Evolutionary conservation across 1,284 basidiomycete species (phyloP).

Genomic region (Puccinia triticina): DNA sequence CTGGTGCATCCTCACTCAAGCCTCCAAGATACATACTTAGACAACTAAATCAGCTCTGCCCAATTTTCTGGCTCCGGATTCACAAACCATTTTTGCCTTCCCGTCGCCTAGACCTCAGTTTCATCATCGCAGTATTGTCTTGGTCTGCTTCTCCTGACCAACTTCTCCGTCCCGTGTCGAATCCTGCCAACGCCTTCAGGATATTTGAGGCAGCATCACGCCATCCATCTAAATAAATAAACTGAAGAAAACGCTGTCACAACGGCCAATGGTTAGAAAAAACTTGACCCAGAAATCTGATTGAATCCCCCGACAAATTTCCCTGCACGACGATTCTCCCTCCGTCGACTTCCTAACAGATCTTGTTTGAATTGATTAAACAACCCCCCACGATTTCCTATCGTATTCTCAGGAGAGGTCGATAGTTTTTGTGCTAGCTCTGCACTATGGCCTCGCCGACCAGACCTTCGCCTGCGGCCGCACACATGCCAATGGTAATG

Average conservation of each 20-base stretch:
- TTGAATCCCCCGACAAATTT: not conserved
- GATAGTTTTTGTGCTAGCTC: not conserved
- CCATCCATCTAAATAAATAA: not conserved
- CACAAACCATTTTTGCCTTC: not conserved
- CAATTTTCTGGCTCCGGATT: not conserved
- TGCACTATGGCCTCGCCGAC: not conserved
- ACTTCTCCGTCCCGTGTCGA: not conserved
- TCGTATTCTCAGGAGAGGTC: not conserved
- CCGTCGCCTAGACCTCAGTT: not conserved
- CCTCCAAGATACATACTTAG: not conserved
- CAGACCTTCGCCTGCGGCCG: not conserved
- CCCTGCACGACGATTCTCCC: not conserved
- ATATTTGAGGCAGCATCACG: not conserved
- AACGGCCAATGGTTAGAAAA: not conserved
- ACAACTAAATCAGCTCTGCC: not conserved
- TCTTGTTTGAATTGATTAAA: not conserved
- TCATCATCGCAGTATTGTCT: not conserved
- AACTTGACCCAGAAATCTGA: conserved; percentile 1
- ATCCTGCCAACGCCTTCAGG: not conserved
- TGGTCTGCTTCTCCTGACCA: not conserved
- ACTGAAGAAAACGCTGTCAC: not conserved
- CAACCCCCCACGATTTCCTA: not conserved
- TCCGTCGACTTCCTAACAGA: not conserved
- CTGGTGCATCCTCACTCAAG: too few species aligned
- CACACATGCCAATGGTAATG: not conserved